phyloP scores from a whole-genome alignment of 2,329 filamentous ascomycete species.

The Pseudopithomyces chartarum region DNA sequence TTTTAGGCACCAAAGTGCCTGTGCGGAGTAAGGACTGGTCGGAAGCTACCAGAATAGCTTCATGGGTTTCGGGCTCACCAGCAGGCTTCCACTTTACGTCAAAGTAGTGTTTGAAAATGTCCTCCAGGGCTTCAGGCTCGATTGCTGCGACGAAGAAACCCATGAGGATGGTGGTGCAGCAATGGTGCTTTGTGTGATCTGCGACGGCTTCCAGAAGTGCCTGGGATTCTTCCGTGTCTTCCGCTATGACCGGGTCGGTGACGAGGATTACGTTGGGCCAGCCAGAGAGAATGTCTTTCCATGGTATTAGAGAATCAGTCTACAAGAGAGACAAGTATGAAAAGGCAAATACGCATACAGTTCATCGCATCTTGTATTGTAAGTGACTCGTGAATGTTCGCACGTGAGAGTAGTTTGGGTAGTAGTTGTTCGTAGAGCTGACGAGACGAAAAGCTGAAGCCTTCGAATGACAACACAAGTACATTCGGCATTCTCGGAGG shows the following conservation, averaged over 20 bases:
- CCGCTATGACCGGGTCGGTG: slow-evolving; percentile 23
- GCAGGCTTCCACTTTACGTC: slow-evolving; percentile 21
- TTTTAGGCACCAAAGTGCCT: slow-evolving; percentile 14
- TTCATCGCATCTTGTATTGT: slow-evolving; percentile 26
- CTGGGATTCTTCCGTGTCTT: slow-evolving; percentile 16
- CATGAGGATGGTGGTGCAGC: slow-evolving; percentile 28
- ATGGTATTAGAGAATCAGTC: background rate
- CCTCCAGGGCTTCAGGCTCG: slow-evolving; percentile 13
- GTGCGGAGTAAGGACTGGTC: slow-evolving; percentile 22
- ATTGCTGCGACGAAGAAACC: slow-evolving; percentile 26
- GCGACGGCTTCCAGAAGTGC: slow-evolving; percentile 18
- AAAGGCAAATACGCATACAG: slow-evolving; percentile 1
- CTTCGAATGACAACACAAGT: slow-evolving; percentile 28
- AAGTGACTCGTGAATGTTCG: slow-evolving; percentile 28
- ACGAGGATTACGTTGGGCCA: slow-evolving; percentile 33
- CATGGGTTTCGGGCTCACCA: slow-evolving; percentile 9
- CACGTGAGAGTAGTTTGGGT: slow-evolving; percentile 27
- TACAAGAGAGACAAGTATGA: background rate
- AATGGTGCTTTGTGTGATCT: slow-evolving; percentile 21
- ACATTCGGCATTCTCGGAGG: slow-evolving; percentile 23
- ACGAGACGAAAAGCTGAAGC: slow-evolving; percentile 28
- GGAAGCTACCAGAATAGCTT: slow-evolving; percentile 9
- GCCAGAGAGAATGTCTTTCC: slow-evolving; percentile 16
- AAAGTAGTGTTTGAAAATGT: slow-evolving; percentile 24
- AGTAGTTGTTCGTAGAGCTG: slow-evolving; percentile 29